Percentiles rank a stretch among this genome's conserved stretches.
These are phyloP conservation scores for Phytophthora fragariae DNA, from an alignment of 352 stramenopile genomes.

Conservation along the genomic window DNA sequence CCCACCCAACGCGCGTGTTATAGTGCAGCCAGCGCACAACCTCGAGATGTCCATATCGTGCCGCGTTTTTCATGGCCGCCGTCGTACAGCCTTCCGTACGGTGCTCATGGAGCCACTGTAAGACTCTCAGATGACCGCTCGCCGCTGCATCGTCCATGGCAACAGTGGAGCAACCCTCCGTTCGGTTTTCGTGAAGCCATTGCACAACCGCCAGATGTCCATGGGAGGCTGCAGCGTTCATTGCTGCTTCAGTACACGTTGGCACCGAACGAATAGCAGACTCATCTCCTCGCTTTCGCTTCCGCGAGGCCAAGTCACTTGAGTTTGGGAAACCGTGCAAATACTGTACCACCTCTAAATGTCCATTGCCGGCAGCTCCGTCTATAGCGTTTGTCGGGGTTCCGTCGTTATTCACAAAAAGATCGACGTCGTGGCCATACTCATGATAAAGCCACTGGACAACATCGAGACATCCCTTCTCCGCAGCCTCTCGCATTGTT, in stretches of 20 bases:
- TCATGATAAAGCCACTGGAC: conserved; percentile 2
- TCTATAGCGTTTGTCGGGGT: conserved; percentile 27
- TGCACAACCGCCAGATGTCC: conserved; percentile 31
- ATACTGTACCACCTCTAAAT: conserved; percentile 35
- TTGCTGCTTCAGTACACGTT: conserved; percentile 2
- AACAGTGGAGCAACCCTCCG: conserved; percentile 9
- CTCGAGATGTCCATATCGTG: neutral
- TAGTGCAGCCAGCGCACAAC: conserved; percentile 7
- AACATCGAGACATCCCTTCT: neutral
- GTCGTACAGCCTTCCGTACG: conserved; percentile 3
- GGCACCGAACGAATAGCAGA: neutral
- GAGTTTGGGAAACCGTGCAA: conserved; percentile 1
- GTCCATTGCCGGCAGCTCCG: conserved; percentile 27
- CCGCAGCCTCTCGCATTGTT: neutral
- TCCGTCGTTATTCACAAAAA: neutral
- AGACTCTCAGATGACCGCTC: conserved; percentile 5
- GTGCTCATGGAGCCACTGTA: conserved; percentile 15
- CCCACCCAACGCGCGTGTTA: neutral
- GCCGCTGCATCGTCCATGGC: conserved; percentile 15
- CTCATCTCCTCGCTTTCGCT: neutral
- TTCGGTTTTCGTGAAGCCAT: conserved; percentile 24
- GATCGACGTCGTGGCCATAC: neutral
- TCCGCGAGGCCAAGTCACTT: neutral
- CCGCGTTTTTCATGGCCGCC: conserved; percentile 15
- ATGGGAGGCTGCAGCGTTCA: conserved; percentile 23